Evolutionary conservation across 805 yeast genomes (phyloP).

Genomic region (Pichia phayaonensis): DNA sequence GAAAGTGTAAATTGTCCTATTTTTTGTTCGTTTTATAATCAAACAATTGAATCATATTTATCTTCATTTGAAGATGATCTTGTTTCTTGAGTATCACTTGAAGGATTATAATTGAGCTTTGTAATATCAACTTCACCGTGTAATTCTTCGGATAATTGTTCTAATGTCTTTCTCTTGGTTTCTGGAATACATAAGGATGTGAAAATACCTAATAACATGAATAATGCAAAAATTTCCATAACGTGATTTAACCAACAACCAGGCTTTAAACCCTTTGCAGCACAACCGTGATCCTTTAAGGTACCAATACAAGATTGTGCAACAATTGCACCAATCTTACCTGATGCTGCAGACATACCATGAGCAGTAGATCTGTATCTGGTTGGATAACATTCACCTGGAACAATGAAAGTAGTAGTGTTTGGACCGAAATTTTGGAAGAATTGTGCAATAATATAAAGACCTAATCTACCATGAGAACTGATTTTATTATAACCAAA

Average conservation of each 20-base stretch:
- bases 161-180: constrained; percentile 86
- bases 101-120: neutral
- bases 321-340: constrained; percentile 89
- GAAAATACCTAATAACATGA: constrained; percentile 76
- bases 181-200: constrained; percentile 71
- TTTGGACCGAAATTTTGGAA: constrained; percentile 93
- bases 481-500: constrained; percentile 68
- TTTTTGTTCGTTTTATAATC: neutral
- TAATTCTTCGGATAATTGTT: constrained; percentile 69
- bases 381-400: constrained; percentile 91
- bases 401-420: constrained; percentile 83
- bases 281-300: constrained; percentile 70
- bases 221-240: constrained; percentile 87
- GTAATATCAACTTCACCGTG: constrained; percentile 65
- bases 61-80: constrained; percentile 1
- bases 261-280: constrained; percentile 36
- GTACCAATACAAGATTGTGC: constrained; percentile 88
- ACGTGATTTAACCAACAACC: constrained; percentile 87
- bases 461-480: constrained; percentile 61
- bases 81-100: neutral
- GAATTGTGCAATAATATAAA: constrained; percentile 76
- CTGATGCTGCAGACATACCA: constrained; percentile 88
- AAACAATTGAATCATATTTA: constrained; percentile 2
- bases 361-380: constrained; percentile 94
- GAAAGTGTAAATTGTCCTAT: neutral